Percentiles rank a stretch among this genome's conserved stretches.
Evolutionary conservation across 805 yeast genomes (phyloP).

Genomic region (Hyphopichia homilentoma): DNA sequence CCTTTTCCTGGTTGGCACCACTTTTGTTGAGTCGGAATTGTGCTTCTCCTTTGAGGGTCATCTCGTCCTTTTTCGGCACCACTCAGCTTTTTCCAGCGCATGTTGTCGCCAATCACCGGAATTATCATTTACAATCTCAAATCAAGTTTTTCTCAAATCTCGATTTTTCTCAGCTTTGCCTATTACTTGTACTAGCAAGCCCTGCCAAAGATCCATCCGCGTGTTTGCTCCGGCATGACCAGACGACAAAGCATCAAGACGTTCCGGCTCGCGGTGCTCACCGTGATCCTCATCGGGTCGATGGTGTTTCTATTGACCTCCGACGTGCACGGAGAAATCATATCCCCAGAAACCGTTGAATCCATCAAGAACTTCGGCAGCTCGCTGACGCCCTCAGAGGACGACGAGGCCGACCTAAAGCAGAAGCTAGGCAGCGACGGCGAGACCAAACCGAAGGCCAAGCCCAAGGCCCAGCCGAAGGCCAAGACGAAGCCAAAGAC

Average conservation of each 20-base stretch:
- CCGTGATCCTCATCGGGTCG: conserved; percentile 1
- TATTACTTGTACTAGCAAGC: too few relatives aligned
- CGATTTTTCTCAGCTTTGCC: too few relatives aligned
- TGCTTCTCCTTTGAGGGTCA: too few relatives aligned
- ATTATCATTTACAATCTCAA: too few relatives aligned
- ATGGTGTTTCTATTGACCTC: conserved; percentile 1
- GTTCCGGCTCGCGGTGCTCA: conserved; percentile 2
- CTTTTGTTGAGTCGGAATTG: too few relatives aligned
- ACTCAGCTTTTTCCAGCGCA: too few relatives aligned
- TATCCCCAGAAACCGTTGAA: not conserved
- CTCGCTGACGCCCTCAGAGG: not conserved
- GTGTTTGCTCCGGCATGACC: too few relatives aligned
- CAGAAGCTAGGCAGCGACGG: not conserved
- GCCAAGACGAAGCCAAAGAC: not conserved
- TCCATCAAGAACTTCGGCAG: not conserved
- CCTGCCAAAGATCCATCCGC: too few relatives aligned
- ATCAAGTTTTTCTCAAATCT: too few relatives aligned
- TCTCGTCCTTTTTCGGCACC: too few relatives aligned
- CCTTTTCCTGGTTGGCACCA: too few relatives aligned
- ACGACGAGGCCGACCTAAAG: not conserved
- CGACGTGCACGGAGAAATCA: not conserved
- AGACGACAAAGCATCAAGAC: conserved; percentile 6
- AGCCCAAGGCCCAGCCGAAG: not conserved
- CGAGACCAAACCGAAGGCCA: not conserved
- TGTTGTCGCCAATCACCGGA: too few relatives aligned